A percentile compares a stretch with the other conserved stretches of the same genome.
phyloP scores from a whole-genome alignment of 345 rosid species.

The Streptanthus diversifolius region DNA sequence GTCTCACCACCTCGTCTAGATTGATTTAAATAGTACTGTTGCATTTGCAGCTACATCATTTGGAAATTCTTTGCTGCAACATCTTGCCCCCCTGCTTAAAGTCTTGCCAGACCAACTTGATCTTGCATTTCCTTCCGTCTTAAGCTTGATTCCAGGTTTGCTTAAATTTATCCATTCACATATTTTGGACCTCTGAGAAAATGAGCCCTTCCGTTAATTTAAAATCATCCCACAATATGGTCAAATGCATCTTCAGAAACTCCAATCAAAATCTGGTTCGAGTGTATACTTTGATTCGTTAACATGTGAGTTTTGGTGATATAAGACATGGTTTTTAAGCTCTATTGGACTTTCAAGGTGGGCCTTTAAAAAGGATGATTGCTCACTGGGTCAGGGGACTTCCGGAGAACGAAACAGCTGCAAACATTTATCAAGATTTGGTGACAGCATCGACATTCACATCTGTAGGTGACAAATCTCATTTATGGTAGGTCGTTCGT shows the following conservation, averaged over 20 bases:
- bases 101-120: slow-evolving; percentile 43
- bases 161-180: background rate
- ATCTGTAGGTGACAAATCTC: slow-evolving; percentile 39
- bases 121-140: slow-evolving; percentile 18
- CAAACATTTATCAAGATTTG: slow-evolving; percentile 45
- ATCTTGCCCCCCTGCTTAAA: slow-evolving; percentile 51
- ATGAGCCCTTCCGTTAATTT: background rate
- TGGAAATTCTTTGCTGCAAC: slow-evolving; percentile 49
- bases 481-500: background rate
- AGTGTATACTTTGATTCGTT: slow-evolving; percentile 1
- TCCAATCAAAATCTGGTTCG: background rate
- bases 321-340: slow-evolving; percentile 11
- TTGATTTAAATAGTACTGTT: slow-evolving; percentile 8
- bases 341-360: slow-evolving; percentile 41
- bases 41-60: slow-evolving; percentile 70
- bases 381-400: slow-evolving; percentile 48
- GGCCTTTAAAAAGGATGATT: slow-evolving; percentile 42
- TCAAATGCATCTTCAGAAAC: background rate
- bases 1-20: slow-evolving; percentile 12
- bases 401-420: slow-evolving; percentile 47
- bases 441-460: slow-evolving; percentile 45
- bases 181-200: background rate
- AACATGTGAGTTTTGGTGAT: slow-evolving; percentile 14
- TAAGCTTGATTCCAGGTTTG: slow-evolving; percentile 34
- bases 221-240: background rate